Conservation (phyloP, 2,329 filamentous ascomycete species). For the Penicillium psychrosexuale region DNA sequence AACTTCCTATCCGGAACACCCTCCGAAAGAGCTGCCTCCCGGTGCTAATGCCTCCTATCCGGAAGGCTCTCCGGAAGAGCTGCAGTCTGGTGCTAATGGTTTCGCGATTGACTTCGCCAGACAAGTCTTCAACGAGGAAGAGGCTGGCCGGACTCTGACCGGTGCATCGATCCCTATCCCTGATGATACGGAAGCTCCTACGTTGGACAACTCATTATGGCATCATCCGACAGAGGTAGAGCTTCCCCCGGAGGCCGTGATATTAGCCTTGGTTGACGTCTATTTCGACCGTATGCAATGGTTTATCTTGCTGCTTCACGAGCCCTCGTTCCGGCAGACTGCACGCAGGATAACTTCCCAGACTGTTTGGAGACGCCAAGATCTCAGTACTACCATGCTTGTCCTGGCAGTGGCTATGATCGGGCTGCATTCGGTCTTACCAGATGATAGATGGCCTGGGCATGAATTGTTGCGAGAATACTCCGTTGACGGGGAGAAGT, state of each 20-base stretch:
- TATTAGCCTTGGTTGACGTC: slow-evolving; percentile 16
- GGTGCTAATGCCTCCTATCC: slow-evolving; percentile 14
- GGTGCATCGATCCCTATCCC: slow-evolving; percentile 17
- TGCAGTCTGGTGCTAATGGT: slow-evolving; percentile 18
- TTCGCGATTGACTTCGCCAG: slow-evolving; percentile 22
- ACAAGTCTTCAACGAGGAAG: slow-evolving; percentile 19
- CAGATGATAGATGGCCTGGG: slow-evolving; percentile 15
- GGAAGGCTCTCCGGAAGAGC: slow-evolving; percentile 6
- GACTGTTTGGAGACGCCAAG: slow-evolving; percentile 14
- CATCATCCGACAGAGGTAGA: slow-evolving; percentile 13
- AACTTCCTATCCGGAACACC: neutral
- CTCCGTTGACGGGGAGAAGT: neutral
- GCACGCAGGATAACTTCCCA: slow-evolving; percentile 12
- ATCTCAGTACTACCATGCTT: slow-evolving; percentile 13
- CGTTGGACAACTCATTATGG: slow-evolving; percentile 13
- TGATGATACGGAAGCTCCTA: slow-evolving; percentile 12
- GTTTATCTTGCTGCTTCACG: slow-evolving; percentile 21
- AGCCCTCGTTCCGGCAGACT: slow-evolving; percentile 12
- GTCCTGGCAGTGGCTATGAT: slow-evolving; percentile 18
- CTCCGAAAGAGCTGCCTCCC: slow-evolving; percentile 13
- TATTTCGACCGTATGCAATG: slow-evolving; percentile 24
- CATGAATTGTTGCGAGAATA: slow-evolving; percentile 9
- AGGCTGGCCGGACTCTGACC: slow-evolving; percentile 15
- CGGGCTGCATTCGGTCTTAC: slow-evolving; percentile 17
- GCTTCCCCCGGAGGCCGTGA: slow-evolving; percentile 15